Base-by-base conservation (phyloP, 1,284 basidiomycete genomes). In the Peniophora sp. region DNA sequence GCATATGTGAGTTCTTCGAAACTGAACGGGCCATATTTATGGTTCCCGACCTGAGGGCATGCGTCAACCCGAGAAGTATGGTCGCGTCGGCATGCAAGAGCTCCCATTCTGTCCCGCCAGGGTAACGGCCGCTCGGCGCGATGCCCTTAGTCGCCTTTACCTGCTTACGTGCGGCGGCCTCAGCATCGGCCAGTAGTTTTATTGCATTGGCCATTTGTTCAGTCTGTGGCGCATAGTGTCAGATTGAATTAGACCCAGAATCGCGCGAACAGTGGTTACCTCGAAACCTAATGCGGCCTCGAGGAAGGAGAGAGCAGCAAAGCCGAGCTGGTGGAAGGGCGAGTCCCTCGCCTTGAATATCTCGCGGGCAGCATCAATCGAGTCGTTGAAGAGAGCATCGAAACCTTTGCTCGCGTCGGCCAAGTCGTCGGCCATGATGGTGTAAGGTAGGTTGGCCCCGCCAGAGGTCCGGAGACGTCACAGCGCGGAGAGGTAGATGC, bases 271-370 rank as follows among this genome's bases (percentile, higher is more conserved):
- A 14, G 27, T 22, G 14, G 22, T 17, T 43, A 82, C 83, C 77
- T 90, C 87, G 81, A 89, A 81, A 17, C 85, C 84, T n/a, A 90
- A 66, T 1, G 84, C 85, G 2, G 87, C 88, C 64, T 88, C 81
- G 27, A 90, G 67, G 58, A 89, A 89, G 1, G 79, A 76, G 53
- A 81, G 82, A 0, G 82, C 79, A n/a, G 86, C 88, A 1, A 80
- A 68, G 2, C 87, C 87, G 52, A 89, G 70, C 34, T 77, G 69
- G 63, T 89, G 85, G 60, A 87, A 85, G 0, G 86, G 79, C 24
- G 83, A 81, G 45, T 77, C 71, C 3, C 70, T 66, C 2, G 64
- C 62, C 24, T 68, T 55, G 59, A 89, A 84, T 38, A 72, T 67
- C 11, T 68, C 60, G 53, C 74, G 67, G 0, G 84, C 82, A 3